phyloP scores from a whole-genome alignment of 768 basidiomycete genomes.

The Brasilioporus rufonigricans region DNA sequence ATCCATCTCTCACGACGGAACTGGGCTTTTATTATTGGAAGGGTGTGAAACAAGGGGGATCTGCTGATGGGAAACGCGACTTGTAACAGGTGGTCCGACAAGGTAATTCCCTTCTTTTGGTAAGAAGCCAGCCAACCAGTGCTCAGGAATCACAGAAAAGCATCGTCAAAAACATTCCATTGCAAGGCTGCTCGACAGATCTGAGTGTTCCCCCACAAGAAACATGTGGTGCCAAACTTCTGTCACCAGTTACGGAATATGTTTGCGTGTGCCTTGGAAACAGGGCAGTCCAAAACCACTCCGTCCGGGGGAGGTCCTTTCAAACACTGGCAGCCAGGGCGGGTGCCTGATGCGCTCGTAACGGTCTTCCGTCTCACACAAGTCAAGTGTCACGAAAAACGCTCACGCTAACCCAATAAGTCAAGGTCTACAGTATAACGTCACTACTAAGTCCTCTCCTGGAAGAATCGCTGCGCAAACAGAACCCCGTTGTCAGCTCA shows the following conservation, averaged over 20 bases:
- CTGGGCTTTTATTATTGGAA: conserved; percentile 12
- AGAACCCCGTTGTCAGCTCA: not conserved
- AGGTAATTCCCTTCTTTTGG: no score
- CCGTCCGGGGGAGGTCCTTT: not conserved
- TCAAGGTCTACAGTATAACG: conserved; percentile 6
- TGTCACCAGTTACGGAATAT: conserved; percentile 2
- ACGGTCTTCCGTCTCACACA: not conserved
- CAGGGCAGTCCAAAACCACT: not conserved
- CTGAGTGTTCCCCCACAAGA: not conserved
- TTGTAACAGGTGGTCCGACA: no score
- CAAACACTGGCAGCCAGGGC: not conserved
- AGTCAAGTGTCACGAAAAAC: not conserved
- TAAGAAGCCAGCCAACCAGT: no score
- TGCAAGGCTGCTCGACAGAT: no score
- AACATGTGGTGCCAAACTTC: conserved; percentile 12
- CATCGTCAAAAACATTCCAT: no score
- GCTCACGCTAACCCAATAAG: conserved; percentile 1
- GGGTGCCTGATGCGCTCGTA: not conserved
- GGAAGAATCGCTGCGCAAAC: conserved; percentile 68
- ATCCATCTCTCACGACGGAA: not conserved
- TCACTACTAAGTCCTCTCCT: conserved; percentile 63
- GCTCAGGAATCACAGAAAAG: no score
- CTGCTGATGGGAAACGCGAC: conserved; percentile 4
- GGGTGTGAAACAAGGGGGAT: not conserved
- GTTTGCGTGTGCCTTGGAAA: not conserved